Percentiles rank a stretch among this genome's conserved stretches.
These are phyloP conservation scores for Xylaria arbuscula DNA, from an alignment of 2,329 filamentous ascomycete genomes.

Conservation along the genomic window DNA sequence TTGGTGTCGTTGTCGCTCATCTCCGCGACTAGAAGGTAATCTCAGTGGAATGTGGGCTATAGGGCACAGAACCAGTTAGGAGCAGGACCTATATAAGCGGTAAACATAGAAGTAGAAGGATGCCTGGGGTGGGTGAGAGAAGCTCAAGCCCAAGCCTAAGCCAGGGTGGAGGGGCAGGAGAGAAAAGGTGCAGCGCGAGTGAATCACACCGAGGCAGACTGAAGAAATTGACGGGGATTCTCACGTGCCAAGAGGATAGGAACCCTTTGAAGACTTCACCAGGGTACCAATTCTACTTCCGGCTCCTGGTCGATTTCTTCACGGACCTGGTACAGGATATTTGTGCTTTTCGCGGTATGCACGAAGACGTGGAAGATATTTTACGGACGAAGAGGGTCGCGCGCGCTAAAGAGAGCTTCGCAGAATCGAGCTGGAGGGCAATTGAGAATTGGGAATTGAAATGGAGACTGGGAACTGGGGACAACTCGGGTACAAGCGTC, in stretches of 20 bases:
- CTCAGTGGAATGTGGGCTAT: background rate
- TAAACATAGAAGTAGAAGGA: background rate
- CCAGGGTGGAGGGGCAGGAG: slow-evolving; percentile 32
- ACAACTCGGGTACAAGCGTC: background rate
- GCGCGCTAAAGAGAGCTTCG: slow-evolving; percentile 33
- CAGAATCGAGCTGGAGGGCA: slow-evolving; percentile 9
- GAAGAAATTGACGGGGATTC: background rate
- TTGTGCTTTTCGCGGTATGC: slow-evolving; percentile 2
- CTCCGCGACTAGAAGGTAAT: slow-evolving; percentile 24
- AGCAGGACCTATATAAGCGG: background rate
- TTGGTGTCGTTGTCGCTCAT: slow-evolving; percentile 52
- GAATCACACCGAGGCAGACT: slow-evolving; percentile 16
- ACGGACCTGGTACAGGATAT: background rate
- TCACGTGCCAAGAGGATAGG: background rate
- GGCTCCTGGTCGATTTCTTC: background rate
- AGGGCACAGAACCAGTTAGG: background rate
- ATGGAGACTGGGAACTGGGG: background rate
- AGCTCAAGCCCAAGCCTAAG: background rate
- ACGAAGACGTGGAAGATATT: slow-evolving; percentile 32
- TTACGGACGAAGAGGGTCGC: slow-evolving; percentile 28
- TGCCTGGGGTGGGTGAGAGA: background rate
- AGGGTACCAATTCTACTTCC: slow-evolving; percentile 12
- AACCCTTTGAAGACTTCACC: slow-evolving; percentile 15
- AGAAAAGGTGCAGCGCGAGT: slow-evolving; percentile 25
- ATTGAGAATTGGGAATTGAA: background rate